These are phyloP conservation scores for Xylaria castorea DNA, from an alignment of 495 filamentous ascomycete species.

Conservation along the genomic window DNA sequence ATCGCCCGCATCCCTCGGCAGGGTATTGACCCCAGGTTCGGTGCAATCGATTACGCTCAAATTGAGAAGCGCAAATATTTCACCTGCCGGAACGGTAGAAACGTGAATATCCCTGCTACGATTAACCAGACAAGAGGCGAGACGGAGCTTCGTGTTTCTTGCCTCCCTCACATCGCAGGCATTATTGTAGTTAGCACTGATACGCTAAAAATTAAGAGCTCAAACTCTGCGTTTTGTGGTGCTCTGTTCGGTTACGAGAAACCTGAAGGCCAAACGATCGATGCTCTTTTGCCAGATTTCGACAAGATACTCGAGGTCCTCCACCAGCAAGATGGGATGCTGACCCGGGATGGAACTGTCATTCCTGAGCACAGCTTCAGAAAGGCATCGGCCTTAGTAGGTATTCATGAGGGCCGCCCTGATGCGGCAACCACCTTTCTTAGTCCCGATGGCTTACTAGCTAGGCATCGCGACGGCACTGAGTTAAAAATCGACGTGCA, in stretches of 20 bases:
- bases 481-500: conserved; percentile 94
- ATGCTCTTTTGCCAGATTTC: conserved; percentile 83
- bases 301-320: conserved; percentile 80
- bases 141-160: conserved; percentile 78
- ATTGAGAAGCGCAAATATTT: conserved; percentile 76
- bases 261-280: conserved; percentile 80
- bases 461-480: conserved; percentile 86
- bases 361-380: conserved; percentile 96
- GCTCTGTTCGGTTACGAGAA: conserved; percentile 88
- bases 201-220: conserved; percentile 81
- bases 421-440: conserved; percentile 79
- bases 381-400: conserved; percentile 81
- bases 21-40: conserved; percentile 65
- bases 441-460: conserved; percentile 80
- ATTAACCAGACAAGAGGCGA: conserved; percentile 70
- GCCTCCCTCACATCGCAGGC: conserved; percentile 95
- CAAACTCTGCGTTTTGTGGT: conserved; percentile 91
- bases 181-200: conserved; percentile 87
- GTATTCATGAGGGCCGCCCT: conserved; percentile 78
- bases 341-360: conserved; percentile 90
- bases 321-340: conserved; percentile 83
- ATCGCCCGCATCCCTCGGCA: conserved; percentile 83
- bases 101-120: conserved; percentile 78
- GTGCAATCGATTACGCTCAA: conserved; percentile 72
- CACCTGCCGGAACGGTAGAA: conserved; percentile 75